Conservation (phyloP, 2,329 filamentous ascomycete genomes). For the Diaporthe sp. region DNA sequence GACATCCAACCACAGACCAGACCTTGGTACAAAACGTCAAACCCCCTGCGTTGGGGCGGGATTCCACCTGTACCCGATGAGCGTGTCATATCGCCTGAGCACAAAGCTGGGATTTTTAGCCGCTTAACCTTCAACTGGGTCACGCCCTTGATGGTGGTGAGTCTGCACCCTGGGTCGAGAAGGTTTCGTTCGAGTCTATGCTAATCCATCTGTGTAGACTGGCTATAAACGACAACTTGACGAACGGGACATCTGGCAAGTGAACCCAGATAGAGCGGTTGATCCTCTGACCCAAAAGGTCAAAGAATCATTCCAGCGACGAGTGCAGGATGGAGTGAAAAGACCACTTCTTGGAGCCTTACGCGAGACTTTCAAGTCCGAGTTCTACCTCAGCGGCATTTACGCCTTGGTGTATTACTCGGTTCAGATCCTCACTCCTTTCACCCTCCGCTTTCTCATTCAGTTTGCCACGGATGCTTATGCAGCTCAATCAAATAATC, state of each 20-base stretch:
- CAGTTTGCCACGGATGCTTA: constrained; percentile 88
- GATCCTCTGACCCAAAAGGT: constrained; percentile 77
- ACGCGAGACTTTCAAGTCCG: constrained; percentile 86
- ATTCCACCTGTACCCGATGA: constrained; percentile 69
- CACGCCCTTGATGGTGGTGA: constrained; percentile 77
- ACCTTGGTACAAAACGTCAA: constrained; percentile 74
- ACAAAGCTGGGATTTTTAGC: constrained; percentile 81
- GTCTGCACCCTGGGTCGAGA: neutral
- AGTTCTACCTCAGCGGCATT: constrained; percentile 85
- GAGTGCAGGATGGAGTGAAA: constrained; percentile 76
- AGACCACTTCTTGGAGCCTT: constrained; percentile 84
- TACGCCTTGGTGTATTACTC: constrained; percentile 77
- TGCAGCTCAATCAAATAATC: constrained; percentile 56
- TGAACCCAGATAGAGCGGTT: constrained; percentile 83
- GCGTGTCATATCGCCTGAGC: constrained; percentile 73
- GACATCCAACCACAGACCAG: neutral
- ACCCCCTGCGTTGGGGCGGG: constrained; percentile 72
- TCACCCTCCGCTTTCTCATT: constrained; percentile 89
- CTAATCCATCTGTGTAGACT: constrained; percentile 50
- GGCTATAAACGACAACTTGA: constrained; percentile 90
- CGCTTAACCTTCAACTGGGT: constrained; percentile 87
- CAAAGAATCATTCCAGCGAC: constrained; percentile 75
- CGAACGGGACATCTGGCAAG: constrained; percentile 86
- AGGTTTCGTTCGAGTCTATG: neutral
- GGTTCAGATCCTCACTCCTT: constrained; percentile 86